A percentile compares a stretch with the other conserved stretches of the same genome.
Conservation (phyloP, 2,329 filamentous ascomycete genomes). For the Echinosphaeria canescens region DNA sequence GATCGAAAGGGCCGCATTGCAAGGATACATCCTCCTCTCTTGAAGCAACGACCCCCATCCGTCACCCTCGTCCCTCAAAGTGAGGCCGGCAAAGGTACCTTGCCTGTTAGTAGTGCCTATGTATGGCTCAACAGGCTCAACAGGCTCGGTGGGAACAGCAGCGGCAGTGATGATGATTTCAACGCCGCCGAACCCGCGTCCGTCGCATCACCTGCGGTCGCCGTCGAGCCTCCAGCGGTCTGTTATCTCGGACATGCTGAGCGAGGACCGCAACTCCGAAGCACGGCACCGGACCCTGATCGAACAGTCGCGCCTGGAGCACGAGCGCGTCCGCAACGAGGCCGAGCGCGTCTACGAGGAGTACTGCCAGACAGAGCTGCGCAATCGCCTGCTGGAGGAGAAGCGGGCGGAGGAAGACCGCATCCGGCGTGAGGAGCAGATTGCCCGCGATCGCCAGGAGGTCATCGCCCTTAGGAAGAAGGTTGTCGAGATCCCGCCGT, state of each 20-base stretch:
- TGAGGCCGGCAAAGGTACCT: no score
- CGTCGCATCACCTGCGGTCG: no score
- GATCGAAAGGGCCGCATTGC: no score
- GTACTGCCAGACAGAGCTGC: slow-evolving; percentile 6
- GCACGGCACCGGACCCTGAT: slow-evolving; percentile 10
- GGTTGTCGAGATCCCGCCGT: slow-evolving; percentile 8
- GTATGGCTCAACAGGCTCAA: no score
- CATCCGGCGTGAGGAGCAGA: slow-evolving; percentile 7
- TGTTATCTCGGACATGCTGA: slow-evolving; percentile 8
- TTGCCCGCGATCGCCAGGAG: slow-evolving; percentile 7
- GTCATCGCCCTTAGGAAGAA: slow-evolving; percentile 11
- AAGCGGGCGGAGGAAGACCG: slow-evolving; percentile 10
- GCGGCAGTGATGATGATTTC: no score
- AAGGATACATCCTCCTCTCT: no score
- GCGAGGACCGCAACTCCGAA: slow-evolving; percentile 11
- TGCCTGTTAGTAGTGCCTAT: no score
- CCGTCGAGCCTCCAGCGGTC: slow-evolving; percentile 6
- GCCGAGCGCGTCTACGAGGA: slow-evolving; percentile 8
- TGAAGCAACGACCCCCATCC: no score
- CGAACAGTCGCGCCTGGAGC: slow-evolving; percentile 9
- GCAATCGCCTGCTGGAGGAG: slow-evolving; percentile 7
- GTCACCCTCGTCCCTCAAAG: no score
- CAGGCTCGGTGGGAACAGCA: no score
- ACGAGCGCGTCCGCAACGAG: slow-evolving; percentile 10
- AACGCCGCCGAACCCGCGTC: no score